Evolutionary conservation across 139 green algal species (phyloP), one percentile per base, ranked within the genome.

Genomic region (Micromonas commoda): DNA sequence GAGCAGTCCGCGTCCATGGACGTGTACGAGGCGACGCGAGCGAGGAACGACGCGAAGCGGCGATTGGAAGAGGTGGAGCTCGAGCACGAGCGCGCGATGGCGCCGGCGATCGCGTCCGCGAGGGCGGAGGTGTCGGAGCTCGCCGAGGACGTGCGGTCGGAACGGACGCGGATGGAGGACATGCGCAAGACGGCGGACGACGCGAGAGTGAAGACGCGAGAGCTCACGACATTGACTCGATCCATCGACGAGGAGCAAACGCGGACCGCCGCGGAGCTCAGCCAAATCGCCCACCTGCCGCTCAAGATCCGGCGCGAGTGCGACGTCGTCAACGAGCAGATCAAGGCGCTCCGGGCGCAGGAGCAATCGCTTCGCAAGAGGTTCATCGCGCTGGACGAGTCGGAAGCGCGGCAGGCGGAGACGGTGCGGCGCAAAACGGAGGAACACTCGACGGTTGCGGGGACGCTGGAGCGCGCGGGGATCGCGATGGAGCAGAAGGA

Each of bases 1-100:
- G 87, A 91, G 78, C 82, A 88, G 64, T 80, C 92, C 67, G 71
- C 88, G 61, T 77, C 86, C 77, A 75, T 91, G 24, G 90, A 94
- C 70, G 68, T 84, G 66, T 31, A 71, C 9, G 85, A 88, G 80
- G 76, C 89, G 35, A 37, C 88, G 79, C 76, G 87, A 60, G 80
- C 87, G 77, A 79, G 84, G 38, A 87, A 89, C 66, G 83, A 90
- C 64, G 37, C 86, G 23, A 75, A 79, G 31, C 31, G 71, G 35
- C 68, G 38, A 4, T 54, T 87, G 45, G 78, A 88, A 53, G 83
- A 85, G 81, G 53, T 84, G 39, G 82, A 87, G 35, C 52, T 45
- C 16, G 85, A 89, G 77, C 83, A 89, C 32, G 76, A 69, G 63
- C 72, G 37, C 31, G 60, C 24, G 60, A 32, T 68, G 60, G 60